Base-by-base conservation (phyloP, 352 stramenopile genomes). In the Phytophthora europaea region DNA sequence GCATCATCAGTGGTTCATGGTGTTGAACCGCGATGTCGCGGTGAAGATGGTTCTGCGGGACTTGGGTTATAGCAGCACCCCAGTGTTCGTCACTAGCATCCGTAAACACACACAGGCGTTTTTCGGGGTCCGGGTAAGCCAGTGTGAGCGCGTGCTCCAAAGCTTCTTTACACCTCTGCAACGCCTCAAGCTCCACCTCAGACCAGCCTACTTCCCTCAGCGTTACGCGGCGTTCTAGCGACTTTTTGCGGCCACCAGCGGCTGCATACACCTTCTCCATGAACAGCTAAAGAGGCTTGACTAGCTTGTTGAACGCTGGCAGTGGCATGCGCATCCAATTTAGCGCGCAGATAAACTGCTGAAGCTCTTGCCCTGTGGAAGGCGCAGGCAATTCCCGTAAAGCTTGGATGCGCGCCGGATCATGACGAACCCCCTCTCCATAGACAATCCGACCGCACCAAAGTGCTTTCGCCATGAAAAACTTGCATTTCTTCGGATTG, bases 401-500 rank as follows among this genome's bases (percentile, higher is more conserved):
- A 33, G 61, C 61, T 9, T 15, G 10, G 10, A 69, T 23, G 20
- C 13, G 4, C 1, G 26, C 38, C 16, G 55, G 55, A n/a, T 61
- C 47, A 15, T 65, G 65, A 8, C 65, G 65, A 3, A 71, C 47
- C 34, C 55, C 65, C 4, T 65, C 48, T 23, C 45, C 54, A 7
- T 48, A 71, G 2, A 71, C 62, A 23, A 69, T 43, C 22, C 62
- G 23, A 1, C 53, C 62, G 55, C 54, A 65, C 55, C 55, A 65
- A 20, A 71, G 47, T 7, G 55, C 55, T 8, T 71, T 45, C 4
- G 47, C 43, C 22, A 65, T 22, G 36, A 61, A 71, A 12, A 71
- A 65, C 6, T 22, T 47, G 16, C 55, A 59, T 20, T 61, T 65
- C 20, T 65, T 71, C 1, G 55, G 64, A 9, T 60, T 71, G 2